Evolutionary conservation across 495 filamentous ascomycete species (phyloP).

Genomic region (Penicillium robsamsonii): DNA sequence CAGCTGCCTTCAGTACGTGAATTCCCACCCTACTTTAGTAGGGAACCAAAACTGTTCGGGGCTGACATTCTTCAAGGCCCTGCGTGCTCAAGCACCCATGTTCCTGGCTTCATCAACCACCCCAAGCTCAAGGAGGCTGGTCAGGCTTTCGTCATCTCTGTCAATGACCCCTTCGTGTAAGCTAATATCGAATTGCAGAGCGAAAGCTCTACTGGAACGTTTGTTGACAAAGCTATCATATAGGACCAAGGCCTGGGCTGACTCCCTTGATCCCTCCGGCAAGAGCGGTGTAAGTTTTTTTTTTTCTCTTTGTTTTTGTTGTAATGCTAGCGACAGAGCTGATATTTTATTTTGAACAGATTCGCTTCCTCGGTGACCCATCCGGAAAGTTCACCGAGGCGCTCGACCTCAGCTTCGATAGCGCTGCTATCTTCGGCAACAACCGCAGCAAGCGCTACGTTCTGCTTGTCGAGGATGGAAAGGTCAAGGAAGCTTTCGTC

Average conservation of each 20-base stretch:
- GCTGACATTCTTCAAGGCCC: slow-evolving; percentile 46
- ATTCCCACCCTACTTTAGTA: background rate
- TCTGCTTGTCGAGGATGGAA: slow-evolving; percentile 72
- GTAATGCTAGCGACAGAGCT: background rate
- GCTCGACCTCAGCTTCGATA: slow-evolving; percentile 82
- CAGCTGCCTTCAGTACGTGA: slow-evolving; percentile 77
- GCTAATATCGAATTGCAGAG: slow-evolving; percentile 23
- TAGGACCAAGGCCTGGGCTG: slow-evolving; percentile 85
- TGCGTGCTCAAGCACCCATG: slow-evolving; percentile 73
- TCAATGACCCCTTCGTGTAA: slow-evolving; percentile 97
- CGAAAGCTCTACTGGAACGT: background rate
- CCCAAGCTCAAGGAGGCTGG: slow-evolving; percentile 71
- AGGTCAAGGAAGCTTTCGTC: slow-evolving; percentile 70
- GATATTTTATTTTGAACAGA: slow-evolving; percentile 33
- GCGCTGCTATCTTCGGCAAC: slow-evolving; percentile 78
- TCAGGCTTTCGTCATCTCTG: slow-evolving; percentile 78
- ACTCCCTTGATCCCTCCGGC: slow-evolving; percentile 65
- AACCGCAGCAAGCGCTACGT: slow-evolving; percentile 87
- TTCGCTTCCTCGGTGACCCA: slow-evolving; percentile 92
- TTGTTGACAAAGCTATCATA: slow-evolving; percentile 4
- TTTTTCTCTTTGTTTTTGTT: background rate
- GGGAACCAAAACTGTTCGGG: slow-evolving; percentile 1
- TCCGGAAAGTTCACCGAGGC: slow-evolving; percentile 78
- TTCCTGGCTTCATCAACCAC: slow-evolving; percentile 79
- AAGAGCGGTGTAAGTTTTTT: slow-evolving; percentile 66